Evolutionary conservation across 768 basidiomycete genomes (phyloP).

Genomic region (Mycena chlorophos): DNA sequence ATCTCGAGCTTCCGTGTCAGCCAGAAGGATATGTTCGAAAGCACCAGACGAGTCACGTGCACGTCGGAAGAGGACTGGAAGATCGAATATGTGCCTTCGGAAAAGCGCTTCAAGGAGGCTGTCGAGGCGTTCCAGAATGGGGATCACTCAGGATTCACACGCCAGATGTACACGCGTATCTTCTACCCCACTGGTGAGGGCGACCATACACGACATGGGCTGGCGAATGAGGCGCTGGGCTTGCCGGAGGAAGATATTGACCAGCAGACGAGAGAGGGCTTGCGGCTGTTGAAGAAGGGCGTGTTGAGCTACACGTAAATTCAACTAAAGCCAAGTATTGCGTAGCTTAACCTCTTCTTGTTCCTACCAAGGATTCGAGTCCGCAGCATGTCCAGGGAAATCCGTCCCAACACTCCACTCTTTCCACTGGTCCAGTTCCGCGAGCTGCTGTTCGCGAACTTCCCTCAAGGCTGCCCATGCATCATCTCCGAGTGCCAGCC

Average conservation of each 20-base stretch:
- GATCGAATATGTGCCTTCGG: neutral
- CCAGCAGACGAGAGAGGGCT: neutral
- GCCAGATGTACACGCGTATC: neutral
- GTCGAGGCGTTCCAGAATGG: neutral
- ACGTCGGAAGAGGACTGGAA: neutral
- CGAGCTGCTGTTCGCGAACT: neutral
- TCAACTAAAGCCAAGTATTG: too few relatives aligned
- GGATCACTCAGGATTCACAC: neutral
- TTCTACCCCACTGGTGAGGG: neutral
- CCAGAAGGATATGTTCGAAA: neutral
- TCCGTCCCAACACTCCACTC: slow-evolving; percentile 7
- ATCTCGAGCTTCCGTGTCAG: neutral
- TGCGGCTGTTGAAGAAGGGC: neutral
- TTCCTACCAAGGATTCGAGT: neutral
- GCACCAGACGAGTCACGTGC: neutral
- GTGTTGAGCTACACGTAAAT: neutral
- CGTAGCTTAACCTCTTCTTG: too few relatives aligned
- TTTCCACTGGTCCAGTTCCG: slow-evolving; percentile 2
- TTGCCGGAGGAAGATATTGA: neutral
- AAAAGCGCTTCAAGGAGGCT: neutral
- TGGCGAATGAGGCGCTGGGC: neutral
- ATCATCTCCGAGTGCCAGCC: slow-evolving; percentile 15
- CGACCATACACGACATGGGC: neutral
- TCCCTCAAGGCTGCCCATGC: neutral
- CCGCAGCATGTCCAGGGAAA: neutral